Evolutionary conservation across 1,284 basidiomycete genomes (phyloP).

Genomic region (Irpex sp.): DNA sequence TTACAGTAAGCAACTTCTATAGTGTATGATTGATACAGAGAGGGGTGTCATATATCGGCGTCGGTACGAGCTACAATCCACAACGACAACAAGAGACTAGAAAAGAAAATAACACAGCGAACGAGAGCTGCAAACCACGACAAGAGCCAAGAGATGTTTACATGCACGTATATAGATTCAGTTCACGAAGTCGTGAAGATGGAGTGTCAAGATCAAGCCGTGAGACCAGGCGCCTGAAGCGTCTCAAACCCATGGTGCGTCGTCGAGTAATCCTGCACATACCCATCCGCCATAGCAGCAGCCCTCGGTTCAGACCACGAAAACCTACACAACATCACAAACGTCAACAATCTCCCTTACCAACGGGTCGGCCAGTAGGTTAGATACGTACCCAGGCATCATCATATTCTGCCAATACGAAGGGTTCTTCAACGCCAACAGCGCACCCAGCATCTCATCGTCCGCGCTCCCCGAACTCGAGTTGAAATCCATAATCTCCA

Average conservation of each 20-base stretch:
- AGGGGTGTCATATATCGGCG: background rate
- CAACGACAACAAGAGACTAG: background rate
- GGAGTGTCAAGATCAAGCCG: background rate
- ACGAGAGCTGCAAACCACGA: too few species aligned
- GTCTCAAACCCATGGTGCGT: conserved; percentile 4
- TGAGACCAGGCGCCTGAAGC: background rate
- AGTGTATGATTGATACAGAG: background rate
- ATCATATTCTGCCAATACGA: conserved; percentile 75
- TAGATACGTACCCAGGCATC: conserved; percentile 65
- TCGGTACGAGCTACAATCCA: background rate
- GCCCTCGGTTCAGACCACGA: background rate
- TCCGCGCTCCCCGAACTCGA: conserved; percentile 15
- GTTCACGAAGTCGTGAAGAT: too few species aligned
- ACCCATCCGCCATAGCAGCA: background rate
- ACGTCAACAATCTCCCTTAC: background rate
- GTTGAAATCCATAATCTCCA: conserved; percentile 20
- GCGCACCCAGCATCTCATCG: conserved; percentile 60
- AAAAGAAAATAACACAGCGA: too few species aligned
- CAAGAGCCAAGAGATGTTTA: too few species aligned
- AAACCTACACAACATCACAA: background rate
- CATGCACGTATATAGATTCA: too few species aligned
- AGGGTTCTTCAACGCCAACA: conserved; percentile 68
- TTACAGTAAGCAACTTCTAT: background rate
- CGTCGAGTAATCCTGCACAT: conserved; percentile 1
- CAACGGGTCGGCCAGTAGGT: background rate